Conservation (phyloP, 371 early-diverging fungal species). For the Circinella umbellata region DNA sequence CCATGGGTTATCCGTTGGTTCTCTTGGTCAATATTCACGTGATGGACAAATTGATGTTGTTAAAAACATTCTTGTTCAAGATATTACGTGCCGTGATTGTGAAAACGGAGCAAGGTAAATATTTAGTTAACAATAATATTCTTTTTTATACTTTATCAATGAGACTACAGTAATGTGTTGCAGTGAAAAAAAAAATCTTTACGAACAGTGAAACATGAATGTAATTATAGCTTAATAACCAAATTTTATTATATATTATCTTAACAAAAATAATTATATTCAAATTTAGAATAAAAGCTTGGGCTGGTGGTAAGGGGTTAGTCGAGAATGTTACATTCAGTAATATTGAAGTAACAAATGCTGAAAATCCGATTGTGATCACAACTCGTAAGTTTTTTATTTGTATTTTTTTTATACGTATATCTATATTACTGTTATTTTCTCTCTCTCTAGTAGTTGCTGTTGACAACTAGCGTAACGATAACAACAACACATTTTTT, state of each 20-base stretch:
- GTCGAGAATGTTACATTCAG: slow-evolving; percentile 33
- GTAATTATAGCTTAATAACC: too few relatives aligned
- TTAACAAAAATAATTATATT: too few relatives aligned
- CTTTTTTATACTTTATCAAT: too few relatives aligned
- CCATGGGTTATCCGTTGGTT: slow-evolving; percentile 33
- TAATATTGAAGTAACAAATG: slow-evolving; percentile 24
- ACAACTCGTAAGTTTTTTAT: slow-evolving; percentile 30
- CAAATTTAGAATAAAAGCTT: slow-evolving; percentile 17
- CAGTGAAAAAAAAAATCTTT: too few relatives aligned
- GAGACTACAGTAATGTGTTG: too few relatives aligned
- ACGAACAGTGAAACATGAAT: too few relatives aligned
- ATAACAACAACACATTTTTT: not conserved
- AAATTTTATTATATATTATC: too few relatives aligned
- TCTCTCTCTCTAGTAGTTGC: too few relatives aligned
- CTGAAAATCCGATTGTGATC: slow-evolving; percentile 37
- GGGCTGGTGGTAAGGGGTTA: slow-evolving; percentile 38
- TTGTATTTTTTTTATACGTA: too few relatives aligned
- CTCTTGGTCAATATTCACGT: slow-evolving; percentile 27
- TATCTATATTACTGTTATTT: too few relatives aligned
- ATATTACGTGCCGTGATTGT: slow-evolving; percentile 25
- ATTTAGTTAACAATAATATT: too few relatives aligned
- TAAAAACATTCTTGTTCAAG: slow-evolving; percentile 21
- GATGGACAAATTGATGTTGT: slow-evolving; percentile 26
- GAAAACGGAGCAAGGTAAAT: slow-evolving; percentile 28
- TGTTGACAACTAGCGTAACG: not conserved